Evolutionary conservation across 306 rosid genomes (phyloP).

Genomic region (Cucurbita pepo): DNA sequence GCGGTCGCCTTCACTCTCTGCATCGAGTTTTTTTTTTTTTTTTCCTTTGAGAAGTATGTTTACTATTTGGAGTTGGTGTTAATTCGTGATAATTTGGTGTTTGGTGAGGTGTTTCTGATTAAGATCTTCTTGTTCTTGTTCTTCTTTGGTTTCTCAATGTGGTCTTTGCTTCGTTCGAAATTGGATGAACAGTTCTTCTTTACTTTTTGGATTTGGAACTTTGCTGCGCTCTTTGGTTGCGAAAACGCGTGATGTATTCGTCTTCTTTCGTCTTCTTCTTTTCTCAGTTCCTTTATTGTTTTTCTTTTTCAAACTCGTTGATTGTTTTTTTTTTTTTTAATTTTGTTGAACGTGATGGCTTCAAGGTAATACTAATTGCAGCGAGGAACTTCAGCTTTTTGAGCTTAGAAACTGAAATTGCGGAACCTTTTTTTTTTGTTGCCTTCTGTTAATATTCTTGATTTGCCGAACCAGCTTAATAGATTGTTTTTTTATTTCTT

Average conservation of each 20-base stretch:
- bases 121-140: neutral
- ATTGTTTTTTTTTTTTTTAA: neutral
- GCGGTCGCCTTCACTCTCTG: neutral
- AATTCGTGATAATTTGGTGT: slow-evolving; percentile 8
- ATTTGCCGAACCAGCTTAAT: neutral
- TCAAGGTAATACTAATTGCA: neutral
- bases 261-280: neutral
- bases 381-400: neutral
- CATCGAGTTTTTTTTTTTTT: neutral
- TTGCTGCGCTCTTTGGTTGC: neutral
- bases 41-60: neutral
- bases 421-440: neutral
- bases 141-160: neutral
- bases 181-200: neutral
- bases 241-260: neutral
- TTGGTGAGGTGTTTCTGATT: neutral
- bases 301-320: neutral
- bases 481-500: neutral
- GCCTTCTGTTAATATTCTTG: neutral
- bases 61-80: neutral
- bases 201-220: neutral
- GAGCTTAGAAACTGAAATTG: neutral
- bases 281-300: neutral
- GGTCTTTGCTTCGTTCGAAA: neutral
- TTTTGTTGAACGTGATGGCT: neutral